A percentile compares a stretch with the other conserved stretches of the same genome.
phyloP scores from a whole-genome alignment of 2,329 filamentous ascomycete species.

The Cytospora piceae region DNA sequence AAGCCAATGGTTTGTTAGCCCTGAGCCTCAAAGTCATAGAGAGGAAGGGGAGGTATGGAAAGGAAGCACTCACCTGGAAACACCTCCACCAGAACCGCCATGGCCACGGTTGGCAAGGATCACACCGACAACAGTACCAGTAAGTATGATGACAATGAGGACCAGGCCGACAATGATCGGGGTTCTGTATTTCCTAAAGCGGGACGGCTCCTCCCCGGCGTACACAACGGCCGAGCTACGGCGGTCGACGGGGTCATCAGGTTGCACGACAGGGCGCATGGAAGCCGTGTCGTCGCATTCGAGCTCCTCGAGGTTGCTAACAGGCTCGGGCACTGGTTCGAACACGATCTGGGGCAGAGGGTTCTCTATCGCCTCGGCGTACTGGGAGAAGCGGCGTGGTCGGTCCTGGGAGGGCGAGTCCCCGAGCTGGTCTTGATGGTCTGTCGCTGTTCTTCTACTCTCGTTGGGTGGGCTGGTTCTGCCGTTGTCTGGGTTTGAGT shows the following conservation, averaged over 20 bases:
- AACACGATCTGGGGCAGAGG: conserved; percentile 22
- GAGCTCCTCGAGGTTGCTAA: conserved; percentile 1
- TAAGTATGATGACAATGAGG: conserved; percentile 4
- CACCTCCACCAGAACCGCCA: background rate
- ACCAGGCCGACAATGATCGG: conserved; percentile 12
- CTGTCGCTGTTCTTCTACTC: background rate
- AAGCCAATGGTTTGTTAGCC: background rate
- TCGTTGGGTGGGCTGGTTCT: background rate
- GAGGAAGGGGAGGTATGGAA: too few species aligned
- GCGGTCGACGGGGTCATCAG: conserved; percentile 25
- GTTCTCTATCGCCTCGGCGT: conserved; percentile 24
- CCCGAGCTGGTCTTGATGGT: background rate
- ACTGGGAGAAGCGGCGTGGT: conserved; percentile 11
- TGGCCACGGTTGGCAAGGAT: conserved; percentile 5
- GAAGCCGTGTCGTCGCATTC: conserved; percentile 5
- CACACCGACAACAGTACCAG: conserved; percentile 19
- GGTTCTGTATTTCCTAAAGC: conserved; percentile 15
- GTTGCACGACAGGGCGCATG: conserved; percentile 17
- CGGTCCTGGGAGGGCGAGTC: background rate
- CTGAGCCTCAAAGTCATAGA: background rate
- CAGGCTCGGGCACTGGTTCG: conserved; percentile 8
- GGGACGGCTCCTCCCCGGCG: conserved; percentile 16
- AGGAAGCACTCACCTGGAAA: background rate
- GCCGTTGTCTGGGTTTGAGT: background rate
- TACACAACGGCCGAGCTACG: conserved; percentile 22